Evolutionary conservation across 352 stramenopile species (phyloP), one percentile per base, ranked within the genome.

Genomic region (Plasmopara halstedii): DNA sequence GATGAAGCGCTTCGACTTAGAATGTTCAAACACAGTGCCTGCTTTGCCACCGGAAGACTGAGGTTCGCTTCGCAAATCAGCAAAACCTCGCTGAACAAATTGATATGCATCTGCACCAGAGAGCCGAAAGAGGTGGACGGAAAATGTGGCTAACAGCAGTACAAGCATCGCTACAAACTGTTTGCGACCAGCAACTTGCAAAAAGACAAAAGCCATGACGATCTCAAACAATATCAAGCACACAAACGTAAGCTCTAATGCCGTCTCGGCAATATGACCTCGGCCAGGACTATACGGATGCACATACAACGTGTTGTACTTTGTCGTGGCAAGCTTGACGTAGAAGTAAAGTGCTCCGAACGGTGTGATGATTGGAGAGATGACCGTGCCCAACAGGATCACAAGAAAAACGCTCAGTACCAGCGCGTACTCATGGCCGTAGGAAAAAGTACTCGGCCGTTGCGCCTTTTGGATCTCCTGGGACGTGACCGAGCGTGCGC

Each of bases 291-390:
- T 88, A 53, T 80, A 83, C 10, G 76, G 74, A 17, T 83, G 46
- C 21, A 91, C 80, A 38, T 91, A 91, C 8, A 91, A 39, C 39
- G 84, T 77, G 44, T 88, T 88, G 66, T 91, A 91, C 69, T 91
- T 91, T 48, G 66, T 78, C 6, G 72, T 77, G 26, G 38, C 31
- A 34, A 66, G 79, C 46, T 88, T 87, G 55, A 91, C 55, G 50
- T 85, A 88, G 51, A 91, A 91, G 60, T 83, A 91, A 14, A 88
- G 46, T 17, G 76, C 77, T 5, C 74, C 80, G 34, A 91, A 88
- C 3, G 73, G 80, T 13, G 77, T 88, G 43, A 91, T 65, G 48
- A 89, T 64, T 3, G 77, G 80, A 13, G 77, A 86, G 53, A 91
- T 80, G 20, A 88, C 75, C 0, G 73, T 84, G n/a, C 77, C 72